phyloP scores from a whole-genome alignment of 352 stramenopile genomes.

The Globisporangium alternatum region DNA sequence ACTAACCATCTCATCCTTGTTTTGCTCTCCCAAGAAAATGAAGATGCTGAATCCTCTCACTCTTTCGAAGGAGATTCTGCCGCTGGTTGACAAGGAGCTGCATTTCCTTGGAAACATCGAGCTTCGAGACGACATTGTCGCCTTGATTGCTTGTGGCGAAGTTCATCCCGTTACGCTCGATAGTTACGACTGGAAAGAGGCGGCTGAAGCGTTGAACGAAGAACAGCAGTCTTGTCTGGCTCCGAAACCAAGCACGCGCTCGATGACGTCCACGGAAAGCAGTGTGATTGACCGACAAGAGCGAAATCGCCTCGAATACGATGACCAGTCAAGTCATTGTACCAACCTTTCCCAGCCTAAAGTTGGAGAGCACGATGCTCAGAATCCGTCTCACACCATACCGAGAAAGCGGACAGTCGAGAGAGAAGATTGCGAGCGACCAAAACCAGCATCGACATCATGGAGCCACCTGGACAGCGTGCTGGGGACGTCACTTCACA shows the following conservation, averaged over 20 bases:
- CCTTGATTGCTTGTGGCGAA: conserved; percentile 51
- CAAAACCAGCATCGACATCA: conserved; percentile 42
- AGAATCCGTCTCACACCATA: background rate
- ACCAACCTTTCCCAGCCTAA: conserved; percentile 9
- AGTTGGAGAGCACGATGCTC: background rate
- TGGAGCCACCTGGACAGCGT: conserved; percentile 70
- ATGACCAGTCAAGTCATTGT: conserved; percentile 13
- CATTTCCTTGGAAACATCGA: conserved; percentile 71
- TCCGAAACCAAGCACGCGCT: conserved; percentile 25
- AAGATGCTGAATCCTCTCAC: conserved; percentile 76
- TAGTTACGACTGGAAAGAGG: conserved; percentile 70
- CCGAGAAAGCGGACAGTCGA: background rate
- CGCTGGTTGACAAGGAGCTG: conserved; percentile 49
- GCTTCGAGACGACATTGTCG: conserved; percentile 46
- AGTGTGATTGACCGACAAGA: conserved; percentile 17
- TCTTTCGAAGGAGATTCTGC: conserved; percentile 50
- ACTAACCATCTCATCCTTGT: background rate
- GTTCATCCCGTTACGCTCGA: conserved; percentile 71
- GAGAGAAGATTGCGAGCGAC: conserved; percentile 22
- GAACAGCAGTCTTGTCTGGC: conserved; percentile 17
- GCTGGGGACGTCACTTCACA: conserved; percentile 61
- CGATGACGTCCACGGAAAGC: conserved; percentile 61
- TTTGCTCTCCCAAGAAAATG: conserved; percentile 37
- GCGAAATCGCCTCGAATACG: conserved; percentile 7
- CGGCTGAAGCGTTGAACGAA: conserved; percentile 19